Base-by-base conservation (phyloP, 129 eudicot species). In the Ambrosia artemisiifolia region DNA sequence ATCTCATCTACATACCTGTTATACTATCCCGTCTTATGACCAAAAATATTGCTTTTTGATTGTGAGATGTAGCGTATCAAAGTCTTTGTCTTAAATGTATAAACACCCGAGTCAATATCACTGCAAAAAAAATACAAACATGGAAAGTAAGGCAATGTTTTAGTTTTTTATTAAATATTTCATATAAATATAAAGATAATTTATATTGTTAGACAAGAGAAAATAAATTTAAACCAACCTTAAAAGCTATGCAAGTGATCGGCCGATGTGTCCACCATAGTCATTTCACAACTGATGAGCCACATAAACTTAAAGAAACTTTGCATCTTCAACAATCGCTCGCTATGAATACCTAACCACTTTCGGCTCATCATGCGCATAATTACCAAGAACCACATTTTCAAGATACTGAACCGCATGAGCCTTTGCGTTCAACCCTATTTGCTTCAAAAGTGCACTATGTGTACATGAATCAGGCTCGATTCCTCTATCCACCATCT, bases 391-490 rank as follows among this genome's bases (percentile, higher is more conserved):
- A 70, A 87, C 67, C 49, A 81, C 65, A 57, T 50, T 61, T 56
- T 85, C 95, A 74, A 85, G 86, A 72, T 78, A 84, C 33, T 30
- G 75, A 54, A 74, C 72, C 7, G 87, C 91, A 75, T 48, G 55
- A 33, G 57, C 65, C 35, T 65, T 83, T 64, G 81, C 63, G 1
- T 85, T 70, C 53, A 72, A 78, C 32, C 85, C 83, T 19, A 88
- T 69, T 46, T 73, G 75, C 77, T 85, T 85, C 30, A 88, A 83
- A 47, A 88, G 70, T 35, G 86, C 87, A 81, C 79, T 83, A 51
- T 88, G 70, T 14, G 88, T 85, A 75, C 75, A 88, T 67, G 81
- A 64, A 85, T 85, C 95, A 16, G 91, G 95, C 68, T 83, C 80
- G 36, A 81, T 77, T 55, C 81, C 88, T 76, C 73, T 83, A 67